phyloP scores from a whole-genome alignment of 2,329 filamentous ascomycete species.

The Dactylonectria estremocensis region DNA sequence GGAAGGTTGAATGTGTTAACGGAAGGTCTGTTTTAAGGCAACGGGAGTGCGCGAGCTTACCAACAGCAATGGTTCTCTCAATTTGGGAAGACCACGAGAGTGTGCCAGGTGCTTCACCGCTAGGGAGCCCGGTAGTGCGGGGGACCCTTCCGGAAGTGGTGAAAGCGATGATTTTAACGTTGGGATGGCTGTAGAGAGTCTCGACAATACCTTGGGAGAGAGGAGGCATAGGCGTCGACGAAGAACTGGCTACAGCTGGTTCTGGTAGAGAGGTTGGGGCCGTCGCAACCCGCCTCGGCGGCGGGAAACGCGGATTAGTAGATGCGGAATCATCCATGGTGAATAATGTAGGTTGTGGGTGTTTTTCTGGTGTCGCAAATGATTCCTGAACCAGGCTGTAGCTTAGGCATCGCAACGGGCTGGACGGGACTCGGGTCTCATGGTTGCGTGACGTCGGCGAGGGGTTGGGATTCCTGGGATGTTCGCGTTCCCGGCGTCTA shows the following conservation, averaged over 20 bases:
- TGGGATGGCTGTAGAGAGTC: constrained; percentile 81
- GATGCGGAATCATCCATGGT: constrained; percentile 44
- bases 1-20: constrained; percentile 6
- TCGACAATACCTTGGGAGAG: constrained; percentile 63
- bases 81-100: constrained; percentile 82
- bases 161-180: constrained; percentile 77
- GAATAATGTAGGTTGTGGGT: constrained; percentile 10
- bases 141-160: constrained; percentile 55
- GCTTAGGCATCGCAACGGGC: constrained; percentile 44
- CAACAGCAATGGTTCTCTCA: constrained; percentile 85
- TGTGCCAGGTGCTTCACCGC: constrained; percentile 70
- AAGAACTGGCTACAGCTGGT: constrained; percentile 41
- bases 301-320: constrained; percentile 44
- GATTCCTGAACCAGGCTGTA: constrained; percentile 31
- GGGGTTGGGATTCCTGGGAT: constrained; percentile 6
- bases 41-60: constrained; percentile 59
- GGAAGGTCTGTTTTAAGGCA: too few relatives aligned
- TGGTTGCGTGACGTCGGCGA: constrained; percentile 41
- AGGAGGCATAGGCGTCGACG: constrained; percentile 24
- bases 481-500: not conserved
- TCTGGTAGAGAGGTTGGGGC: constrained; percentile 52
- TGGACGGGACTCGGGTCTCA: constrained; percentile 34
- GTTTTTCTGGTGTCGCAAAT: constrained; percentile 33
- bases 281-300: constrained; percentile 57
- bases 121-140: constrained; percentile 52